Evolutionary conservation across 768 basidiomycete genomes (phyloP).

Genomic region (Hericium erinaceus): DNA sequence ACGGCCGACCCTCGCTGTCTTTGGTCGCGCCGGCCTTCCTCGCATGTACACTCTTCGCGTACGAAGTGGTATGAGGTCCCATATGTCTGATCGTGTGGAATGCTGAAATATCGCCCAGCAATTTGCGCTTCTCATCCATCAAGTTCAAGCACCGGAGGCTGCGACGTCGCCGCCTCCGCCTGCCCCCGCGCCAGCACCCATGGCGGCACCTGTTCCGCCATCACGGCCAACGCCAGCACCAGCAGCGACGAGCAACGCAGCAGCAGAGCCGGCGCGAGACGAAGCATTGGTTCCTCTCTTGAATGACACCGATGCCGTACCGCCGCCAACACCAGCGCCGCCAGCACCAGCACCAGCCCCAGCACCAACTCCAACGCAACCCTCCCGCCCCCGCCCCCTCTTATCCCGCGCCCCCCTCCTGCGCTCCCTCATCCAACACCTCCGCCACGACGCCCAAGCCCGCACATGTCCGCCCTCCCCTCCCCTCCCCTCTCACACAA

Average conservation of each 20-base stretch:
- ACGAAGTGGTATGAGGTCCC: conserved; percentile 58
- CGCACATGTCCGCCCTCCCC: conserved; percentile 48
- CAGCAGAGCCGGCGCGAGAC: too few relatives aligned
- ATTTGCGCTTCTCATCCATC: conserved; percentile 72
- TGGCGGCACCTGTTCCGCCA: conserved; percentile 19
- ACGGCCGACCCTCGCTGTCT: conserved; percentile 73
- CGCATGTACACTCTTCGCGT: conserved; percentile 68
- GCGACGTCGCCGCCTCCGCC: conserved; percentile 17
- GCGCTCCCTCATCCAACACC: conserved; percentile 45
- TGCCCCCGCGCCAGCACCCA: conserved; percentile 10
- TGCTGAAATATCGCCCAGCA: conserved; percentile 40
- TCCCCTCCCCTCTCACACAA: not conserved
- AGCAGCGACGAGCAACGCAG: not conserved
- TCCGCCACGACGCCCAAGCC: conserved; percentile 62
- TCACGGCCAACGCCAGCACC: conserved; percentile 5
- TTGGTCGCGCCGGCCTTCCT: conserved; percentile 80
- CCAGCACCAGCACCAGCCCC: too few relatives aligned
- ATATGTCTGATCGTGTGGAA: not conserved
- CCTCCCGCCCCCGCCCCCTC: conserved; percentile 1
- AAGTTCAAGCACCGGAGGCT: conserved; percentile 77
- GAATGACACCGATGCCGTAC: too few relatives aligned
- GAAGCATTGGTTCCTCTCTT: too few relatives aligned
- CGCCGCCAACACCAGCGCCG: too few relatives aligned
- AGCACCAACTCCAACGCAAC: not conserved
- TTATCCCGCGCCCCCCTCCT: conserved; percentile 25